Percentiles rank a stretch among this genome's conserved stretches.
These are phyloP conservation scores for Darksidea phi DNA, from an alignment of 495 filamentous ascomycete genomes.

Conservation along the genomic window DNA sequence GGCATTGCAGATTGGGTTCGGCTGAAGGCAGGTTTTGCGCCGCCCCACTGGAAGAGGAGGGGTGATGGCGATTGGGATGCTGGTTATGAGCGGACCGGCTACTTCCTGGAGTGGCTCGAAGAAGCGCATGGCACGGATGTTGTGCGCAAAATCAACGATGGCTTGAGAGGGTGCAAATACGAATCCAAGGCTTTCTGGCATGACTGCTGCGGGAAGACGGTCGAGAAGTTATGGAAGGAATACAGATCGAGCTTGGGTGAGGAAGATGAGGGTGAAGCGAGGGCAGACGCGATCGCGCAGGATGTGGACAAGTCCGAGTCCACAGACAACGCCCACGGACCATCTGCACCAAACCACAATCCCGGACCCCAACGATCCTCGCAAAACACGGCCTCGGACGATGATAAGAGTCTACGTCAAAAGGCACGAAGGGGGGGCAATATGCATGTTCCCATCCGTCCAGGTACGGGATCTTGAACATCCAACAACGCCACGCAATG, in stretches of 20 bases:
- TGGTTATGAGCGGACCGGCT: slow-evolving; percentile 90
- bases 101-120: slow-evolving; percentile 79
- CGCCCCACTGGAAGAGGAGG: slow-evolving; percentile 79
- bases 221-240: slow-evolving; percentile 71
- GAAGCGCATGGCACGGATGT: slow-evolving; percentile 64
- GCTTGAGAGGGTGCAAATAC: slow-evolving; percentile 59
- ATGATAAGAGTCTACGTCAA: background rate
- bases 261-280: slow-evolving; percentile 5
- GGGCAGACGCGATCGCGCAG: no score
- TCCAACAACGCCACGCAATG: no score
- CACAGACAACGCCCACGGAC: background rate
- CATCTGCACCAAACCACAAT: background rate
- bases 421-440: slow-evolving; percentile 19
- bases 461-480: background rate
- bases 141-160: slow-evolving; percentile 72
- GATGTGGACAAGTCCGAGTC: no score
- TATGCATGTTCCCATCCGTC: slow-evolving; percentile 20
- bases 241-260: slow-evolving; percentile 55
- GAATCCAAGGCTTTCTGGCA: slow-evolving; percentile 68
- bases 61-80: slow-evolving; percentile 72
- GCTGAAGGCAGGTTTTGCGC: slow-evolving; percentile 66
- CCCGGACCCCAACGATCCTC: background rate
- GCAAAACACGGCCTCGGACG: background rate
- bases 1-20: slow-evolving; percentile 95
- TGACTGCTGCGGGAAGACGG: slow-evolving; percentile 59